Base-by-base conservation (phyloP, 768 basidiomycete genomes). In the Lentinus brumalis region DNA sequence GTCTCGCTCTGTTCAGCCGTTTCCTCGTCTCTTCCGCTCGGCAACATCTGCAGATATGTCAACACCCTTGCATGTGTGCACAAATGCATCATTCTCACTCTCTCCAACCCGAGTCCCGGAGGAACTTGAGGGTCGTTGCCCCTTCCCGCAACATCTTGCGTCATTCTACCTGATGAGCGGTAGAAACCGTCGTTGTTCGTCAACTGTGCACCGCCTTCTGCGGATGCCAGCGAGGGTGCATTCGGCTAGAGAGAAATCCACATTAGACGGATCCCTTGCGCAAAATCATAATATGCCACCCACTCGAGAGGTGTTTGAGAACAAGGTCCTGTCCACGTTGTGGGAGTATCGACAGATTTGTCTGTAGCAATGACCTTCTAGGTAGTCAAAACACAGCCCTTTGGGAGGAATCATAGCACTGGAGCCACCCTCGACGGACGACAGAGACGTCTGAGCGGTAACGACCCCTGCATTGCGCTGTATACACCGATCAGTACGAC, bases 71-170 rank as follows among this genome's bases (percentile, higher is more conserved):
- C 21, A 45, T 7, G 29, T 5, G 16, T 16, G 10, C 21, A 30
- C 15, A 8, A 38, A 21, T 16, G 18, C 1, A 12, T 26, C 5
- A 45, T 7, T 57, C 67, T 45, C 44, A 68, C 67, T 18, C 30
- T 15, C 18, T 68, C 63, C 12, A 69, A 41, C 1, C 70, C 70
- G 0, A 71, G 60, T 0, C 70, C 70, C 16, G 70, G 70, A 21
- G 70, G 70, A 0, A 71, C 57, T 4, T 49, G 9, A 5, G 59
- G 56, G 3, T 14, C 21, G 46, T 29, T 14, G 21, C 21, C 15
- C 16, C 31, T 56, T n/a, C 9, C 16, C 15, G 18, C 30, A 21
- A 1, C 16, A 3, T 16, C 2, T 7, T 50, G 35, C 12, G 46
- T 40, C n/a, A 11, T 52, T 21, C 41, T 18, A 30, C 14, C 14